A percentile compares a stretch with the other conserved stretches of the same genome.
Conservation (phyloP, 352 stramenopile genomes). For the Blastocystis sp. region DNA sequence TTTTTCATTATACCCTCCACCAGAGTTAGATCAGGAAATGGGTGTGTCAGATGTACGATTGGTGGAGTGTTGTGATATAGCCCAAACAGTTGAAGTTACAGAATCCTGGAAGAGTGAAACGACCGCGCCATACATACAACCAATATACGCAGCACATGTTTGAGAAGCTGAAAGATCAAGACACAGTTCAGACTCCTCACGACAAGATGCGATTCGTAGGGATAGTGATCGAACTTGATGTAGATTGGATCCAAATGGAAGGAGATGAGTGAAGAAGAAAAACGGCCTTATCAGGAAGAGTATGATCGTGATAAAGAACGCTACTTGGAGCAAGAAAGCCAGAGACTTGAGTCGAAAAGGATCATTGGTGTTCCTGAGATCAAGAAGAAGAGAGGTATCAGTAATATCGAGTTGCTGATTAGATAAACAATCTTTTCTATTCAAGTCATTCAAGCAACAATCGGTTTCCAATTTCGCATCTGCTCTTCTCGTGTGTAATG, state of each 20-base stretch:
- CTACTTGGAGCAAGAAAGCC: not conserved
- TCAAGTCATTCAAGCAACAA: not conserved
- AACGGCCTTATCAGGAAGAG: not conserved
- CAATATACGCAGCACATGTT: slow-evolving; percentile 38
- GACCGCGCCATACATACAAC: not conserved
- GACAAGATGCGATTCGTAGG: not conserved
- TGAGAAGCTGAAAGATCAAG: slow-evolving; percentile 28
- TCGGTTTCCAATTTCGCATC: not conserved
- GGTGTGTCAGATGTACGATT: not conserved
- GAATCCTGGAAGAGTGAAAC: not conserved
- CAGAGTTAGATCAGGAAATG: not conserved
- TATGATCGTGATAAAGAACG: not conserved
- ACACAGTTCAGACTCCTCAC: not conserved
- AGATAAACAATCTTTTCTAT: slow-evolving; percentile 49
- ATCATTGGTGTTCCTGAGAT: not conserved
- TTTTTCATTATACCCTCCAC: not conserved
- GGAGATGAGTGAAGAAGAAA: not conserved
- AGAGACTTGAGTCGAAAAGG: not conserved
- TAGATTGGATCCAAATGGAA: slow-evolving; percentile 11
- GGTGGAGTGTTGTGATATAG: not conserved
- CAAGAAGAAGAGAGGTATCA: not conserved
- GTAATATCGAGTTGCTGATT: not conserved
- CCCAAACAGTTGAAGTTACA: not conserved
- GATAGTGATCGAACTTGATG: not conserved
- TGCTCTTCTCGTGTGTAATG: not conserved